These are phyloP conservation scores for Verticillium tricorpus DNA, from an alignment of 2,329 filamentous ascomycete genomes.

Conservation along the genomic window DNA sequence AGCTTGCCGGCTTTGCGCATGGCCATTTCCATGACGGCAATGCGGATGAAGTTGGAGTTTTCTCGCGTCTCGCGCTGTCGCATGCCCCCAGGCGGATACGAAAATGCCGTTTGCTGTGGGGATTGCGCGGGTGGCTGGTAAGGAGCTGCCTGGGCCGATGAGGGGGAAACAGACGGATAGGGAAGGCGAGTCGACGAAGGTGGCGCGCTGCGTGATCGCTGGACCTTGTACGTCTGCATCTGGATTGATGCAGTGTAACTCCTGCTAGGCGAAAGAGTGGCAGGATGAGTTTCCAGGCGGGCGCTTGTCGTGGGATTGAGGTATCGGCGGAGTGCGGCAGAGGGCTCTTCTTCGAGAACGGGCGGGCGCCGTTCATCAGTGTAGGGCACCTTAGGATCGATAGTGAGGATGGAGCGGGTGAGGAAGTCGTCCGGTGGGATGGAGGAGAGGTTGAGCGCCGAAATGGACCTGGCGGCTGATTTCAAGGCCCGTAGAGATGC, in stretches of 20 bases:
- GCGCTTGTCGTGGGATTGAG: slow-evolving; percentile 57
- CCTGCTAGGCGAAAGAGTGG: slow-evolving; percentile 21
- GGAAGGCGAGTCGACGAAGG: slow-evolving; percentile 23
- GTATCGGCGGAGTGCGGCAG: slow-evolving; percentile 62
- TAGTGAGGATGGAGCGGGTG: slow-evolving; percentile 62
- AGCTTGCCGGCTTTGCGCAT: slow-evolving; percentile 65
- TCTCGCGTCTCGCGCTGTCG: slow-evolving; percentile 66
- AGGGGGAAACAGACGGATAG: slow-evolving; percentile 24
- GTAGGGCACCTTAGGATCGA: slow-evolving; percentile 62
- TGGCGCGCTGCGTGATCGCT: slow-evolving; percentile 38
- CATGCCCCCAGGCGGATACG: slow-evolving; percentile 39
- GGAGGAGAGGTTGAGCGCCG: slow-evolving; percentile 56
- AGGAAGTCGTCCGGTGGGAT: slow-evolving; percentile 64
- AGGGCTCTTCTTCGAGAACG: slow-evolving; percentile 58
- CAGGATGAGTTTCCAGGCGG: slow-evolving; percentile 36
- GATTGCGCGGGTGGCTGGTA: slow-evolving; percentile 24
- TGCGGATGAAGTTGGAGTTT: slow-evolving; percentile 66
- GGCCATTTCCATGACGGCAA: slow-evolving; percentile 68
- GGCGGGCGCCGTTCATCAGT: slow-evolving; percentile 64
- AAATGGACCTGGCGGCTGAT: slow-evolving; percentile 61
- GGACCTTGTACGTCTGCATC: slow-evolving; percentile 66
- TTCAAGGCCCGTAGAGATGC: slow-evolving; percentile 61
- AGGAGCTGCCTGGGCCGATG: slow-evolving; percentile 24
- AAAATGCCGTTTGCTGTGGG: slow-evolving; percentile 23
- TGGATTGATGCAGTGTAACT: slow-evolving; percentile 64